Evolutionary conservation across 352 stramenopile species (phyloP).

Genomic region (Blastocystis sp.): DNA sequence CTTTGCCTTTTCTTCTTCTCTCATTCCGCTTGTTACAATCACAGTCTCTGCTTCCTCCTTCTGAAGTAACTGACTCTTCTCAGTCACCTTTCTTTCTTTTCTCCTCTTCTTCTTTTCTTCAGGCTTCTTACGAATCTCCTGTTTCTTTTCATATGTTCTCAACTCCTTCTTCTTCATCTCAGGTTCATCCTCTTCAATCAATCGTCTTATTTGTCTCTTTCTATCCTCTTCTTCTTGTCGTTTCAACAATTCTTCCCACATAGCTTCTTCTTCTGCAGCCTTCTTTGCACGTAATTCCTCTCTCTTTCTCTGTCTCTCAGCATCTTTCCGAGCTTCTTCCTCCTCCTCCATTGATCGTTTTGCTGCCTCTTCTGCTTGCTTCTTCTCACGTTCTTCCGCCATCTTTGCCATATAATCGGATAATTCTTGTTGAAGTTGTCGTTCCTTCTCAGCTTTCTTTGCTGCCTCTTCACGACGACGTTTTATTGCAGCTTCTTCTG

Average conservation of each 20-base stretch:
- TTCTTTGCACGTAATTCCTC: neutral
- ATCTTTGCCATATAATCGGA: neutral
- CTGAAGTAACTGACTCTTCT: neutral
- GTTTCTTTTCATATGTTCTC: neutral
- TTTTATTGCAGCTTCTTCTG: neutral
- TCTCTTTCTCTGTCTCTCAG: neutral
- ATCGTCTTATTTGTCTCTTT: neutral
- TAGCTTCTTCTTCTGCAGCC: neutral
- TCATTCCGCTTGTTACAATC: neutral
- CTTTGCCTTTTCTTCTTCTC: neutral
- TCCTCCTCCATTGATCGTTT: neutral
- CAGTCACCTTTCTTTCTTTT: neutral
- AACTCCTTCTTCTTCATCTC: neutral
- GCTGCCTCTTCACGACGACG: neutral
- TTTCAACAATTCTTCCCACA: neutral
- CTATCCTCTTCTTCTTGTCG: neutral
- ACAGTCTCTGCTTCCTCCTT: neutral
- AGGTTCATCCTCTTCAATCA: neutral
- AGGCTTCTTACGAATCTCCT: neutral
- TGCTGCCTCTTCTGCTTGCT: neutral
- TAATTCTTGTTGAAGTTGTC: neutral
- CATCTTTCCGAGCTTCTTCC: neutral
- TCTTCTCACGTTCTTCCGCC: neutral
- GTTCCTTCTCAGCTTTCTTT: neutral
- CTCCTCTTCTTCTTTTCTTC: constrained; percentile 38